These are phyloP conservation scores for Ceratocystiopsis brevicomis DNA, from an alignment of 2,329 filamentous ascomycete species.

Conservation along the genomic window DNA sequence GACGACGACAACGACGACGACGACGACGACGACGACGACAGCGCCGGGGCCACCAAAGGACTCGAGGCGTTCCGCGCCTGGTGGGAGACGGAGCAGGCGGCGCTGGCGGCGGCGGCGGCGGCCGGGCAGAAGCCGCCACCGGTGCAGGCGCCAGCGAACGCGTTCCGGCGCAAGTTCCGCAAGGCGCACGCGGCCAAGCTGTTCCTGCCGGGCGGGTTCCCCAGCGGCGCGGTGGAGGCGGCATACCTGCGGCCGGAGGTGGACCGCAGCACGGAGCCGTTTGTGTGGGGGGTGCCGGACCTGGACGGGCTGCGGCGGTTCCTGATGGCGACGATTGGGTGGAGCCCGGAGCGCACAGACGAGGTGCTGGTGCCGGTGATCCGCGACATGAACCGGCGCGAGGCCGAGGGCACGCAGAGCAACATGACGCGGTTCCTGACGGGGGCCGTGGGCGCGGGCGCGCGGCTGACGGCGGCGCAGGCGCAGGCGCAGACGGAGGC, in stretches of 20 bases:
- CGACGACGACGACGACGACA: too few species aligned
- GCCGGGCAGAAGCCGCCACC: too few species aligned
- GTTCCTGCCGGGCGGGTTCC: slow-evolving; percentile 67
- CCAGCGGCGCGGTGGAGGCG: slow-evolving; percentile 55
- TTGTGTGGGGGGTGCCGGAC: slow-evolving; percentile 93
- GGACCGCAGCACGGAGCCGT: slow-evolving; percentile 55
- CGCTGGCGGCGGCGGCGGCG: slow-evolving; percentile 12
- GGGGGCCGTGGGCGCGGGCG: slow-evolving; percentile 34
- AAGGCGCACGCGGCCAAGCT: slow-evolving; percentile 63
- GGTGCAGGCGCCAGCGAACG: slow-evolving; percentile 18
- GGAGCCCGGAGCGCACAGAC: slow-evolving; percentile 79
- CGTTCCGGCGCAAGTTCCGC: slow-evolving; percentile 75
- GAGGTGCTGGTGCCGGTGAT: slow-evolving; percentile 93
- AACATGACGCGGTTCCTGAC: slow-evolving; percentile 92
- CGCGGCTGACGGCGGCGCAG: slow-evolving; percentile 6
- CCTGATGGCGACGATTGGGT: slow-evolving; percentile 82
- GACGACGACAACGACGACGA: too few species aligned
- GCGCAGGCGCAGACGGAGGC: slow-evolving; percentile 1
- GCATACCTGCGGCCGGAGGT: slow-evolving; percentile 81
- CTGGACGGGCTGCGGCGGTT: slow-evolving; percentile 68
- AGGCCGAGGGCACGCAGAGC: slow-evolving; percentile 76
- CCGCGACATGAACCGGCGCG: slow-evolving; percentile 78
- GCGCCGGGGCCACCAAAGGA: slow-evolving; percentile 22
- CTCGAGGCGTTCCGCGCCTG: slow-evolving; percentile 68
- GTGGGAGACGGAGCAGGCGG: slow-evolving; percentile 63